A percentile compares a stretch with the other conserved stretches of the same genome.
Conservation (phyloP, 805 yeast genomes). For the Babjeviella inositovora region DNA sequence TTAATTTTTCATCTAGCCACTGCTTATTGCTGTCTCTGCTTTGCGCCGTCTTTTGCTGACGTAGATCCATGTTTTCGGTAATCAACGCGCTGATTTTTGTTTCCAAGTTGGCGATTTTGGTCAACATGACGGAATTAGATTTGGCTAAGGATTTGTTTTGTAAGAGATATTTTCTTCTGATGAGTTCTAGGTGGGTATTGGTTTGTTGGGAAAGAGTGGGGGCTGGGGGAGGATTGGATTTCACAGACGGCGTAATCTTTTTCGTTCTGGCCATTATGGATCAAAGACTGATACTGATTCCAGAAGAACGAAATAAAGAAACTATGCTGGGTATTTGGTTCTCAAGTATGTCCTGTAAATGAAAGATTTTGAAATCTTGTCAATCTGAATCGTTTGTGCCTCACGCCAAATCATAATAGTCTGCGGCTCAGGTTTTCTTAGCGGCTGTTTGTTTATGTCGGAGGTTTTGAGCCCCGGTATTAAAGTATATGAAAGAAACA, state of each 20-base stretch:
- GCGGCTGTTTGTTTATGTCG: too few relatives aligned
- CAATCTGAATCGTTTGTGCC: too few relatives aligned
- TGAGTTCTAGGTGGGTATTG: constrained; percentile 8
- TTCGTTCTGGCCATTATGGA: neutral
- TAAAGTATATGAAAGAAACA: too few relatives aligned
- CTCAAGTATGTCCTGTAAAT: too few relatives aligned
- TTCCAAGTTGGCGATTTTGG: constrained; percentile 37
- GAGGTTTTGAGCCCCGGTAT: too few relatives aligned
- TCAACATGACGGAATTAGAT: constrained; percentile 34
- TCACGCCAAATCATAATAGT: too few relatives aligned
- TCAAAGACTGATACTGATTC: too few relatives aligned
- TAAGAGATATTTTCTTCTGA: constrained; percentile 13
- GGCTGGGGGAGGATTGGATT: neutral
- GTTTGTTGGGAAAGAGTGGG: neutral
- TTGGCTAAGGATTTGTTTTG: constrained; percentile 48
- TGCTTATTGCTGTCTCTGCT: constrained; percentile 11
- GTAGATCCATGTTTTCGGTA: constrained; percentile 28
- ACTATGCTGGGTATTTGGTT: too few relatives aligned
- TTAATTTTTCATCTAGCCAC: constrained; percentile 18
- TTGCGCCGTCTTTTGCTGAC: constrained; percentile 16
- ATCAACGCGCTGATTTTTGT: constrained; percentile 27
- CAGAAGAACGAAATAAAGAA: too few relatives aligned
- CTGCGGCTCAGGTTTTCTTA: too few relatives aligned
- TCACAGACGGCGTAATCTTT: neutral
- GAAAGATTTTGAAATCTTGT: too few relatives aligned